Evolutionary conservation across 371 early-diverging fungal genomes (phyloP), one percentile per base, ranked within the genome.

Genomic region (Apophysomyces trapeziformis): DNA sequence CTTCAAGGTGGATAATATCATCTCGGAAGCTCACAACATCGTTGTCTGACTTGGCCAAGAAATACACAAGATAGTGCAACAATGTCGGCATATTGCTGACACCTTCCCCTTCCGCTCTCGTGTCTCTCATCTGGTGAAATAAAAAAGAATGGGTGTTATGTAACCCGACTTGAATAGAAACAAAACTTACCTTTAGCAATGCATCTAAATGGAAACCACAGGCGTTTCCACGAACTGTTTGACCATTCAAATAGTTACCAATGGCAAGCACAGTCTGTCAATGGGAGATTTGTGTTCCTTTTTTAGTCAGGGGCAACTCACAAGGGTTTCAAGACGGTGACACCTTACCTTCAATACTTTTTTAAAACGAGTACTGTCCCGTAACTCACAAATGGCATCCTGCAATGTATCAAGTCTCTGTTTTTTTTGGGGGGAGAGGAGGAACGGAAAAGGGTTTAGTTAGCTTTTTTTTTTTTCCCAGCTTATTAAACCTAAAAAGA

Each of bases 231-330:
- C 96, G 86, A 72, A 89, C 89, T 7, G 91, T 87, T 32, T 87
- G 80, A 9, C 83, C 87, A 71, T 95, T 95, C 59, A 95, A 63
- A 65, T 89, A 90, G 71, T 95, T 95, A 1, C 96, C 96, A 65
- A 95, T 80, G 1, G 88, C 80, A 41, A 95, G 77, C 4, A 93
- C 85, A 0, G 85, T 82, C 87, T 89, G 69, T 50, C 14, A 59
- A 46, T 46, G 32, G 32, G 32, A 3, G 32, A 26, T 26, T 26
- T 26, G 32, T 26, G 32, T 26, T 26, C 32, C 32, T 26, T 26
- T 26, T 26, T 26, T 26, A 26, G 32, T 26, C 32, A 26, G 32
- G 32, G 32, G 32, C 32, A 26, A 26, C 32, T 26, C 32, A 26
- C 2, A 26, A 26, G 32, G 36, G 47, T 47, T 13, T 39, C 9